Conservation (phyloP, 768 basidiomycete genomes). For the Tylopilus subfusipes region DNA sequence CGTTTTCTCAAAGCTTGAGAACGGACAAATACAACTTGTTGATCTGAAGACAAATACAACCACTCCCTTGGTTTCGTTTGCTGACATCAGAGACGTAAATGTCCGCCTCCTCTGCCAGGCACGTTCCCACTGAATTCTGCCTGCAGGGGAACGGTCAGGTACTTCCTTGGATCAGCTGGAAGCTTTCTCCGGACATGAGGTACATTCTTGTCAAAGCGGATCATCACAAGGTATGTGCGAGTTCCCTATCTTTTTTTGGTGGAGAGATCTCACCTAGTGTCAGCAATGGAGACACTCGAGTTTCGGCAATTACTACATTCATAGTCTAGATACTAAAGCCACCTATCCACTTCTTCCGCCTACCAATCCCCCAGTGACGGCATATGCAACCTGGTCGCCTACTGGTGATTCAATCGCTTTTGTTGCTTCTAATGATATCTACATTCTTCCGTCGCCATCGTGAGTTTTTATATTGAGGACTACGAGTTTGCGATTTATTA, state of each 20-base stretch:
- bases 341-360: conserved; percentile 74
- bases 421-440: conserved; percentile 86
- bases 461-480: conserved; percentile 33
- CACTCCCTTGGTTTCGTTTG: conserved; percentile 50
- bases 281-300: conserved; percentile 95
- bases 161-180: conserved; percentile 61
- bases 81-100: conserved; percentile 65
- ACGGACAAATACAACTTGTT: conserved; percentile 70
- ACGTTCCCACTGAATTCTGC: conserved; percentile 2
- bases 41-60: conserved; percentile 77
- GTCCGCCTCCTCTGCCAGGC: neutral
- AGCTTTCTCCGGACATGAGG: conserved; percentile 87
- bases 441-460: conserved; percentile 67
- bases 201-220: conserved; percentile 81
- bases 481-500: conserved; percentile 2
- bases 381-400: conserved; percentile 88
- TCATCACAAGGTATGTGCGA: conserved; percentile 56
- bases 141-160: conserved; percentile 51
- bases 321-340: conserved; percentile 62
- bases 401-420: conserved; percentile 79
- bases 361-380: conserved; percentile 62
- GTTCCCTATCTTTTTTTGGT: neutral
- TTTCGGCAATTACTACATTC: conserved; percentile 91
- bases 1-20: conserved; percentile 66
- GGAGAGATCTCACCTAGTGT: conserved; percentile 4